A percentile compares a stretch with the other conserved stretches of the same genome.
phyloP scores from a whole-genome alignment of 495 filamentous ascomycete species.

The Pyrenula aspistea region DNA sequence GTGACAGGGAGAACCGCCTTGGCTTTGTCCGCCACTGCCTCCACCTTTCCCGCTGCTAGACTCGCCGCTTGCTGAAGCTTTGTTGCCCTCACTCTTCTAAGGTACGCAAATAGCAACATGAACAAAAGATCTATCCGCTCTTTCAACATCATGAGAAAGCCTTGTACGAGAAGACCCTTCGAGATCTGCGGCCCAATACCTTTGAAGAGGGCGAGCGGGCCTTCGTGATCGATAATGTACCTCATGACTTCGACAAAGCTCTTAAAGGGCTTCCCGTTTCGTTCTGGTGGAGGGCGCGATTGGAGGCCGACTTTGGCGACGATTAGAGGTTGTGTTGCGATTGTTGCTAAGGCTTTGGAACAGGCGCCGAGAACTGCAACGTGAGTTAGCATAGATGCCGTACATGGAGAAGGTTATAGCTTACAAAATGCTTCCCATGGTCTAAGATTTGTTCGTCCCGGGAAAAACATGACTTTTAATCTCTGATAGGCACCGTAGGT shows the following conservation, averaged over 20 bases:
- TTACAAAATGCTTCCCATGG: conserved; percentile 86
- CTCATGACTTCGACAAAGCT: conserved; percentile 90
- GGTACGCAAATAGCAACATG: conserved; percentile 71
- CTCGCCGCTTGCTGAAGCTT: conserved; percentile 59
- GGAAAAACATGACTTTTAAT: conserved; percentile 67
- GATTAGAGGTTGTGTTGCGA: conserved; percentile 89
- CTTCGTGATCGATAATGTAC: conserved; percentile 84
- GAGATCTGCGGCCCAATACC: conserved; percentile 89
- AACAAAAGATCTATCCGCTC: conserved; percentile 67
- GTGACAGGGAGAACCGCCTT: background rate
- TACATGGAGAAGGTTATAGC: conserved; percentile 25
- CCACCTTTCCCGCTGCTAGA: background rate
- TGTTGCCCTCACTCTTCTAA: conserved; percentile 56
- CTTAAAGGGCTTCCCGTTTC: conserved; percentile 88
- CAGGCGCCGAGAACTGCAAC: conserved; percentile 72
- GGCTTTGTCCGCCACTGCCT: background rate
- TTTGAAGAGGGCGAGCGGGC: conserved; percentile 75
- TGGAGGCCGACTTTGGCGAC: conserved; percentile 97
- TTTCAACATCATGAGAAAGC: conserved; percentile 98
- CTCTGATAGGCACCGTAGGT: conserved; percentile 97
- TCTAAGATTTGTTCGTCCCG: conserved; percentile 61
- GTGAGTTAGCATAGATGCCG: background rate
- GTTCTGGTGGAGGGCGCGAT: conserved; percentile 72
- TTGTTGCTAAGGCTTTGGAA: conserved; percentile 87
- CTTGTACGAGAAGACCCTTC: conserved; percentile 90